Conservation (phyloP, 2,329 filamentous ascomycete genomes). For the Beauveria brongniartii region DNA sequence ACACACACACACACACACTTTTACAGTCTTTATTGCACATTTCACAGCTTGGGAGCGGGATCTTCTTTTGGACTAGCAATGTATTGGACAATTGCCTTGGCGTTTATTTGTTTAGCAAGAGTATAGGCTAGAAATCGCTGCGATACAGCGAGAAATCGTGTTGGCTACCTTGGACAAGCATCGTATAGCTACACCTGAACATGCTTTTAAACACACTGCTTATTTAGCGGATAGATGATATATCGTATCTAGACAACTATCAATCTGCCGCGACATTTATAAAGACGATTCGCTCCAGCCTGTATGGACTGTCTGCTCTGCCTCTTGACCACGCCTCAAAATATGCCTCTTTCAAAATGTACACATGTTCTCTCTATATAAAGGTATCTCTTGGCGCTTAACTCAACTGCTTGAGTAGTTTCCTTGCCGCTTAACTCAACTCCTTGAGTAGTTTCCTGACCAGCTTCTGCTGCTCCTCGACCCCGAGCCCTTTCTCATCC, state of each 20-base stretch:
- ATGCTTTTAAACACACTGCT: too few species aligned
- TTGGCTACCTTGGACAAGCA: too few species aligned
- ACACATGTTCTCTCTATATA: too few species aligned
- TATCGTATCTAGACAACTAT: too few species aligned
- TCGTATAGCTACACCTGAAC: too few species aligned
- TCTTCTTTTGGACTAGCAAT: not conserved
- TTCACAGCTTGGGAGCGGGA: not conserved
- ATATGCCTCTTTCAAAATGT: not conserved
- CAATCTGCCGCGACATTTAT: too few species aligned
- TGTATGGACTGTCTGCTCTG: too few species aligned
- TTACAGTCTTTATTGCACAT: not conserved
- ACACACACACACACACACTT: not conserved
- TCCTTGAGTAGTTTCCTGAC: slow-evolving; percentile 59
- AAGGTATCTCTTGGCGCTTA: slow-evolving; percentile 20
- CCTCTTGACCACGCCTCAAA: not conserved
- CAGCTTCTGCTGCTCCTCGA: slow-evolving; percentile 62
- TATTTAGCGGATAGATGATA: too few species aligned
- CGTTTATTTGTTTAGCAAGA: not conserved
- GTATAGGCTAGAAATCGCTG: not conserved
- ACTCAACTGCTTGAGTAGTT: slow-evolving; percentile 51
- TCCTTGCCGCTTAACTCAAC: slow-evolving; percentile 40
- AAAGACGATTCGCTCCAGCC: too few species aligned
- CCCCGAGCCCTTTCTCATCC: slow-evolving; percentile 58
- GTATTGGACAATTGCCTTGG: not conserved
- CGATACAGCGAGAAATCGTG: too few species aligned